These are phyloP conservation scores for Ambrosiella beaveri DNA, from an alignment of 2,329 filamentous ascomycete species.

Conservation along the genomic window DNA sequence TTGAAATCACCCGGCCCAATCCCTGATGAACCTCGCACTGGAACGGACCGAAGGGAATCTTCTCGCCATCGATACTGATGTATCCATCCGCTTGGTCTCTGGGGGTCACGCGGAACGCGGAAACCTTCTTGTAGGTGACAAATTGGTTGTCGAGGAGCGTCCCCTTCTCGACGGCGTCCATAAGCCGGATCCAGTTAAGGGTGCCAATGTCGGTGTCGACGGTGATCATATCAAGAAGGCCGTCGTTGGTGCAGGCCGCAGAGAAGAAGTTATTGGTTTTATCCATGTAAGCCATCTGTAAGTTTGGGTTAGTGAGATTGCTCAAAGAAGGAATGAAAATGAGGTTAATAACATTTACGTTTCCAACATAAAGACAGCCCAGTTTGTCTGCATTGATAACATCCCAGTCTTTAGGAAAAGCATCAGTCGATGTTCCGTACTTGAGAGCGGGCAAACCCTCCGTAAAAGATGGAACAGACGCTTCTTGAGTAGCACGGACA, in stretches of 20 bases:
- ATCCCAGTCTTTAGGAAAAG: slow-evolving; percentile 63
- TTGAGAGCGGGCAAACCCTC: slow-evolving; percentile 52
- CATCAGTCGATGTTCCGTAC: slow-evolving; percentile 65
- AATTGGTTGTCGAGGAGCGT: slow-evolving; percentile 64
- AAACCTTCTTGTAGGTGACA: slow-evolving; percentile 68
- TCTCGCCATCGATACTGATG: slow-evolving; percentile 89
- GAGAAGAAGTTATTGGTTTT: slow-evolving; percentile 77
- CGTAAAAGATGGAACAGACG: slow-evolving; percentile 15
- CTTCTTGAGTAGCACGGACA: slow-evolving; percentile 13
- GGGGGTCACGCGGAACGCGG: slow-evolving; percentile 74
- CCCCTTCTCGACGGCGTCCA: slow-evolving; percentile 54
- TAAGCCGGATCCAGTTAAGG: slow-evolving; percentile 46
- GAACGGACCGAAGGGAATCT: slow-evolving; percentile 70
- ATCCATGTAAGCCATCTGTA: slow-evolving; percentile 75
- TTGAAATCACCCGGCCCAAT: slow-evolving; percentile 70
- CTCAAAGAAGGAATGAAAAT: not conserved
- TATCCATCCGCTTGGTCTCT: slow-evolving; percentile 55
- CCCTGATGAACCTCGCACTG: slow-evolving; percentile 78
- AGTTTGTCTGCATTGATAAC: slow-evolving; percentile 56
- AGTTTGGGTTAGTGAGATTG: not conserved
- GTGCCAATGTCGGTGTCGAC: slow-evolving; percentile 61
- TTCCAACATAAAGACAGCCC: slow-evolving; percentile 87
- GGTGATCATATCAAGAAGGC: slow-evolving; percentile 67
- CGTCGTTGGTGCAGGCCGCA: slow-evolving; percentile 65
- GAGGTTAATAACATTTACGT: slow-evolving; percentile 33